These are phyloP conservation scores for Penicillium psychrosexuale DNA, from an alignment of 2,329 filamentous ascomycete species.

Conservation along the genomic window DNA sequence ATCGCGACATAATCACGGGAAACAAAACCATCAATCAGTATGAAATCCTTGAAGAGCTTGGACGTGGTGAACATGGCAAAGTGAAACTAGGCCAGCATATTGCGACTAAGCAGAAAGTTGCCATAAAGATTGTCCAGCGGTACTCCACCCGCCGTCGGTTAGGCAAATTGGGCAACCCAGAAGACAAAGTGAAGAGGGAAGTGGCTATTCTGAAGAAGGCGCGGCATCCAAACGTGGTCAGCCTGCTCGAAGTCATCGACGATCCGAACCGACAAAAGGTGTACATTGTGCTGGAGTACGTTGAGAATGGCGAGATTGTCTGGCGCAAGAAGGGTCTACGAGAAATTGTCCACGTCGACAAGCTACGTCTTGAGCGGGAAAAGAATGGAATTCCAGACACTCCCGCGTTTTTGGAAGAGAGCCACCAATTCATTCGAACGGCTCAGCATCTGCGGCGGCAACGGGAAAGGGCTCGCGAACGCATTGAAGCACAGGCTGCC, in stretches of 20 bases:
- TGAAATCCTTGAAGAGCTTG: slow-evolving; percentile 93
- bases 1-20: slow-evolving; percentile 82
- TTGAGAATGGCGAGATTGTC: slow-evolving; percentile 87
- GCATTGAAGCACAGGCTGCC: slow-evolving; percentile 58
- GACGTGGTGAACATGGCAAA: slow-evolving; percentile 93
- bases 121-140: slow-evolving; percentile 97
- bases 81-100: slow-evolving; percentile 89
- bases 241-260: slow-evolving; percentile 93
- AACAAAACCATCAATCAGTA: slow-evolving; percentile 98
- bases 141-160: slow-evolving; percentile 90
- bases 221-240: slow-evolving; percentile 93
- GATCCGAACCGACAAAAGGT: slow-evolving; percentile 96
- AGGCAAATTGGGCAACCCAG: slow-evolving; percentile 67
- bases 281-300: slow-evolving; percentile 94
- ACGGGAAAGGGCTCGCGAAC: slow-evolving; percentile 57
- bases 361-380: slow-evolving; percentile 67
- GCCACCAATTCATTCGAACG: slow-evolving; percentile 40
- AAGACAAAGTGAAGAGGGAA: slow-evolving; percentile 81
- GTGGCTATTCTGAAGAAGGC: slow-evolving; percentile 99
- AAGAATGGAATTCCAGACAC: slow-evolving; percentile 79
- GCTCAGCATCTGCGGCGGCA: slow-evolving; percentile 41
- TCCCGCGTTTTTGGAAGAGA: slow-evolving; percentile 44
- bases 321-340: slow-evolving; percentile 88
- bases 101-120: slow-evolving; percentile 72
- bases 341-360: slow-evolving; percentile 79